phyloP scores from a whole-genome alignment of 2,329 filamentous ascomycete species.

The Sarocladium strictum region DNA sequence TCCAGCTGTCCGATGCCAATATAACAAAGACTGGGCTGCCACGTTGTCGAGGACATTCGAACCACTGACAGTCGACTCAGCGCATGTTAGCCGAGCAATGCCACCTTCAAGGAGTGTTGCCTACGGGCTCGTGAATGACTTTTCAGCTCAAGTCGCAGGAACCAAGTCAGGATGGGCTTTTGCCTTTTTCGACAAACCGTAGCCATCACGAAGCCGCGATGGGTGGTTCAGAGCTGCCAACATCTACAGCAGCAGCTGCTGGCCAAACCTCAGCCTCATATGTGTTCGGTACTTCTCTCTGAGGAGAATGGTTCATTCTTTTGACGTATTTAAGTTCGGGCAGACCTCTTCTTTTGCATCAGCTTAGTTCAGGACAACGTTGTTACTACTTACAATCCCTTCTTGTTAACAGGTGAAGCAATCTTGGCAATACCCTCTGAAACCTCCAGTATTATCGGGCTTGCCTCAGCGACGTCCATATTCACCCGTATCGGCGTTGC shows the following conservation, averaged over 20 bases:
- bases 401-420: no score
- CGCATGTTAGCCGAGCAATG: slow-evolving; percentile 1
- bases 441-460: no score
- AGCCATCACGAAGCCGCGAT: background rate
- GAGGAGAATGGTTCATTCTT: background rate
- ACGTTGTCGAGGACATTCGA: slow-evolving; percentile 1
- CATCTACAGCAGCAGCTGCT: background rate
- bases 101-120: background rate
- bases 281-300: background rate
- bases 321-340: background rate
- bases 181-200: no score
- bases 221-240: background rate
- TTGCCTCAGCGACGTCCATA: no score
- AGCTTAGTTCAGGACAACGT: no score
- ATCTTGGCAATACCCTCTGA: no score
- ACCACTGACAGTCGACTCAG: background rate
- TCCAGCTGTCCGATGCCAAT: slow-evolving; percentile 1
- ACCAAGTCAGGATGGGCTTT: no score
- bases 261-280: background rate
- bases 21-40: slow-evolving; percentile 9
- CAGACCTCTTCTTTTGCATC: background rate
- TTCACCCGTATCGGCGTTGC: no score
- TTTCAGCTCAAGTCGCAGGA: background rate
- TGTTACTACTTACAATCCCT: no score
- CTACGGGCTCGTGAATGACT: background rate